Evolutionary conservation across 179 eudicot species (phyloP), one percentile per base, ranked within the genome.

Genomic region (Beta macrorhiza): DNA sequence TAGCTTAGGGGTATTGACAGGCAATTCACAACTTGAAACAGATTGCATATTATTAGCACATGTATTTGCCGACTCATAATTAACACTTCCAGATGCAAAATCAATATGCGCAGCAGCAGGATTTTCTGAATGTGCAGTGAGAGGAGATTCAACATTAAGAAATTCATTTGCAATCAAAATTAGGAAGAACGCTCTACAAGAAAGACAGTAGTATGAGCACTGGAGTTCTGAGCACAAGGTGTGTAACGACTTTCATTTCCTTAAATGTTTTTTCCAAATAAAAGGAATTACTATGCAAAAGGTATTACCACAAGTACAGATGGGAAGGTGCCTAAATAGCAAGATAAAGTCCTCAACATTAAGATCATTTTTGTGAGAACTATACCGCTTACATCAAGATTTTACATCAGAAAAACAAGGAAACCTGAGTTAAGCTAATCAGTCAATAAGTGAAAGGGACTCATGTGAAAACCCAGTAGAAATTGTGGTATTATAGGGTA

Each of bases 261-360:
- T 25, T 25, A 25, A 25, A 25, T 25, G 25, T 25, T 25, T 19
- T 61, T 5, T 19, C 45, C 51, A 56, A 7, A 29, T 10, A 0
- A 58, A 53, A 44, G 73, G 59, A 17, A 42, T 70, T 14, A n/a
- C 19, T 8, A 45, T 9, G 12, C 81, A 73, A 79, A 68, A 69
- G 56, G 22, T 16, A 10, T 51, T 42, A 49, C 72, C 61, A 73
- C 59, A 52, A 5, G 61, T 61, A 79, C 25, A 32, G 47, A 79
- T 6, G 52, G 29, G 44, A 62, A 80, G 42, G 52, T 32, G 67
- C 17, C 51, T 32, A 72, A 73, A 57, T 29, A 78, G 25, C 57
- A 55, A 72, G 44, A 45, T 63, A 53, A 75, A 19, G 67, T 29
- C 25, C 49, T 22, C 61, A 13, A 14, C 16, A 61, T 68, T 19